These are phyloP conservation scores for Fusarium marasasianum DNA, from an alignment of 2,329 filamentous ascomycete species.

Conservation along the genomic window DNA sequence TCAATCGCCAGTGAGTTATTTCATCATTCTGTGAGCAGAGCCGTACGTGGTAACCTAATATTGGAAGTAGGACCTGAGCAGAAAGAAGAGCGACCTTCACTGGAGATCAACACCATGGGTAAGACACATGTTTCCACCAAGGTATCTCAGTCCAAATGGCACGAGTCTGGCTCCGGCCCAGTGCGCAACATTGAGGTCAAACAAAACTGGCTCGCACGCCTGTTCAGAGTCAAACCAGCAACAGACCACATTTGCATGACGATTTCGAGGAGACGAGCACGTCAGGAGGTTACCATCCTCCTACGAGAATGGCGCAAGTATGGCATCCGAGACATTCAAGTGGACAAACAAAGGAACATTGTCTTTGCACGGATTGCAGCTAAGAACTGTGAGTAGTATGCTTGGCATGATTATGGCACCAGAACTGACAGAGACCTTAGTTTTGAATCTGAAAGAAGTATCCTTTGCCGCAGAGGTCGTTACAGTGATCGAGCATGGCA, in stretches of 20 bases:
- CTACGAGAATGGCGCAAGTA: slow-evolving; percentile 83
- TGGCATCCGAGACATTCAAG: slow-evolving; percentile 81
- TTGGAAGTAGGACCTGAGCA: slow-evolving; percentile 17
- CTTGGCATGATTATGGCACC: neutral
- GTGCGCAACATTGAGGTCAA: slow-evolving; percentile 70
- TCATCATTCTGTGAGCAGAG: neutral
- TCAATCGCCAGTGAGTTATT: slow-evolving; percentile 55
- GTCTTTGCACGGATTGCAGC: slow-evolving; percentile 81
- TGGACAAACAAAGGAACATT: slow-evolving; percentile 81
- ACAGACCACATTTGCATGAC: slow-evolving; percentile 79
- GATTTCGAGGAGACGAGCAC: slow-evolving; percentile 72
- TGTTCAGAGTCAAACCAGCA: slow-evolving; percentile 90
- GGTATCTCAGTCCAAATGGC: slow-evolving; percentile 40
- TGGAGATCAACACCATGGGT: slow-evolving; percentile 31
- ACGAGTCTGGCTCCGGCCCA: slow-evolving; percentile 49
- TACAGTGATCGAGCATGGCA: slow-evolving; percentile 86
- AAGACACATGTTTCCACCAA: slow-evolving; percentile 27
- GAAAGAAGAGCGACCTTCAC: slow-evolving; percentile 17
- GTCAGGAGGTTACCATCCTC: slow-evolving; percentile 79
- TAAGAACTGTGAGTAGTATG: slow-evolving; percentile 74
- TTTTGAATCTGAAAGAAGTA: slow-evolving; percentile 86
- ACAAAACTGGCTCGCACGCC: slow-evolving; percentile 87
- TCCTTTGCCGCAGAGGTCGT: slow-evolving; percentile 88
- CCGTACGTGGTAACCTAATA: slow-evolving; percentile 1
- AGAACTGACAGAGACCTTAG: slow-evolving; percentile 55